A percentile compares a stretch with the other conserved stretches of the same genome.
These are phyloP conservation scores for Recurvomyces mirabilis DNA, from an alignment of 495 filamentous ascomycete species.

Conservation along the genomic window DNA sequence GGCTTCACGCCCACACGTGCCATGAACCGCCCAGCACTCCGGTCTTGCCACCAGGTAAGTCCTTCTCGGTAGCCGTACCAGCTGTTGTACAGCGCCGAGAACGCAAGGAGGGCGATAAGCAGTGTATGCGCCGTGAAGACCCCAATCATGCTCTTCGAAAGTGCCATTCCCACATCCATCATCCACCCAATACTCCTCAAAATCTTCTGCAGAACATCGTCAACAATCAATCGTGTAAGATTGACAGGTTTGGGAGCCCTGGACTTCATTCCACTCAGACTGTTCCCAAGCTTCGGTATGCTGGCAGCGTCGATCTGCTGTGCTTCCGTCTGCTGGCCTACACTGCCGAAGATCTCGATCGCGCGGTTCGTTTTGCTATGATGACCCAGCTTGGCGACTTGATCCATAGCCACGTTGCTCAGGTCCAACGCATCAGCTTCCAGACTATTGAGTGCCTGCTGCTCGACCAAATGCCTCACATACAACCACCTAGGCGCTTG, in stretches of 20 bases:
- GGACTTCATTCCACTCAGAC: conserved; percentile 45
- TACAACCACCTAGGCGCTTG: conserved; percentile 3
- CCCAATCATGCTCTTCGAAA: conserved; percentile 50
- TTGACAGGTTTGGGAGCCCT: conserved; percentile 43
- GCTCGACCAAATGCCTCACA: conserved; percentile 49
- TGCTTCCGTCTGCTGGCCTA: conserved; percentile 60
- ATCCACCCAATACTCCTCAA: conserved; percentile 61
- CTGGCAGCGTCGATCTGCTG: conserved; percentile 49
- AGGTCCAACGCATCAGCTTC: conserved; percentile 76
- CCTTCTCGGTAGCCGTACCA: conserved; percentile 56
- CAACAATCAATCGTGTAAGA: conserved; percentile 55
- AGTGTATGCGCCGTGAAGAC: conserved; percentile 58
- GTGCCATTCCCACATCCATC: conserved; percentile 70
- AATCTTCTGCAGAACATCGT: conserved; percentile 53
- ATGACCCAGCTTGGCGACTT: conserved; percentile 69
- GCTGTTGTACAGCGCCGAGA: conserved; percentile 59
- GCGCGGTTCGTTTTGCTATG: conserved; percentile 83
- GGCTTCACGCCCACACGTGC: conserved; percentile 64
- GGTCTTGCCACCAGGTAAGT: conserved; percentile 75
- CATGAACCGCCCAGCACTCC: conserved; percentile 70
- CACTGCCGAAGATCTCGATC: conserved; percentile 75
- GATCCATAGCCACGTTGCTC: conserved; percentile 72
- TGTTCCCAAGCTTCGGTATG: conserved; percentile 31
- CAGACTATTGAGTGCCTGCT: conserved; percentile 68
- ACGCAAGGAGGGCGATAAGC: conserved; percentile 52